Conservation (phyloP, 2,329 filamentous ascomycete genomes). For the Cyphellophora europaea region DNA sequence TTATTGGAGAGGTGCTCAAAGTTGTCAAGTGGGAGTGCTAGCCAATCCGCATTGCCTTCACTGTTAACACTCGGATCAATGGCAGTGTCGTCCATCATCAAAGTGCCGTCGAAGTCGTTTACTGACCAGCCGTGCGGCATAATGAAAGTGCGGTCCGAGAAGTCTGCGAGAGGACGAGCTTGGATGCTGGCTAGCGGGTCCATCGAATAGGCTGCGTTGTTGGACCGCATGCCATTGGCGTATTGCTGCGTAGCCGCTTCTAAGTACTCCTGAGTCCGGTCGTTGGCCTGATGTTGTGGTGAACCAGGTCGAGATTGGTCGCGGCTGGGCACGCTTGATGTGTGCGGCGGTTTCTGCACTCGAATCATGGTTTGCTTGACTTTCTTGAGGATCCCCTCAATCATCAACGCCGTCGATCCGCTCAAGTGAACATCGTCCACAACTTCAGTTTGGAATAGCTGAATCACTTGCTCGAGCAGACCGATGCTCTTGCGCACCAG, state of each 20-base stretch:
- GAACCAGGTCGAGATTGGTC: conserved; percentile 26
- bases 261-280: conserved; percentile 17
- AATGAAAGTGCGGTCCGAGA: conserved; percentile 18
- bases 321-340: conserved; percentile 22
- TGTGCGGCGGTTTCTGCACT: conserved; percentile 13
- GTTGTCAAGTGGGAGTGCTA: conserved; percentile 52
- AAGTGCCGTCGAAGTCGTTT: conserved; percentile 17
- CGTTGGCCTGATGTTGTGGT: conserved; percentile 9
- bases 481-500: conserved; percentile 50
- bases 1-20: conserved; percentile 37
- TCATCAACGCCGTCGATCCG: conserved; percentile 51
- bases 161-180: conserved; percentile 17
- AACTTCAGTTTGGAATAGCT: conserved; percentile 49
- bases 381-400: conserved; percentile 42
- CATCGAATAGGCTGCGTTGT: not conserved
- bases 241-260: conserved; percentile 7
- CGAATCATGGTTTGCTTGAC: conserved; percentile 19
- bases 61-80: conserved; percentile 7
- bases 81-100: conserved; percentile 13
- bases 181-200: conserved; percentile 18
- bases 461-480: conserved; percentile 49
- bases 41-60: conserved; percentile 39
- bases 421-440: conserved; percentile 59
- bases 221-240: conserved; percentile 1
- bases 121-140: conserved; percentile 15